phyloP scores from a whole-genome alignment of 2,329 filamentous ascomycete species.

The Pseudogymnoascus pannorum region DNA sequence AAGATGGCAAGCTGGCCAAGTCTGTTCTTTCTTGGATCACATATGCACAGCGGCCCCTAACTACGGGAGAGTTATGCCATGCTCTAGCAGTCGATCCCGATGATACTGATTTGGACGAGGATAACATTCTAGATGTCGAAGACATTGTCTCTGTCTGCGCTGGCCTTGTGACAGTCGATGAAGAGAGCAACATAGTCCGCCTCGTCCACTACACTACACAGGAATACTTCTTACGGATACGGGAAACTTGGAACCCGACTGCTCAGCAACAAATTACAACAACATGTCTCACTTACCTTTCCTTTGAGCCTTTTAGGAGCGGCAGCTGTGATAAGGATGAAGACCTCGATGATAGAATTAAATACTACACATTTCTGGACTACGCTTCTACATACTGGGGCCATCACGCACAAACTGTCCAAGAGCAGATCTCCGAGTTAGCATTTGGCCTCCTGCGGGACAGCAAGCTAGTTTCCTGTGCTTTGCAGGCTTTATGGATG shows the following conservation, averaged over 20 bases:
- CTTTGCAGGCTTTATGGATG: neutral
- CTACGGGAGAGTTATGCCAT: neutral
- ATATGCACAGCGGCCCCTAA: neutral
- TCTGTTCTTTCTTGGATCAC: neutral
- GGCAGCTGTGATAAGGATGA: neutral
- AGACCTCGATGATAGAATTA: neutral
- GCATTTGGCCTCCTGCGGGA: neutral
- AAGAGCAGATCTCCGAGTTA: neutral
- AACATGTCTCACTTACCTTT: neutral
- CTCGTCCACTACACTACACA: conserved; percentile 24
- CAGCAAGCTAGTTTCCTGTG: neutral
- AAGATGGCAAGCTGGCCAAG: neutral
- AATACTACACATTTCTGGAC: neutral
- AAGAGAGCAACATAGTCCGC: conserved; percentile 20
- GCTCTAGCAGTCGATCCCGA: neutral
- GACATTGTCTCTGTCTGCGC: conserved; percentile 20
- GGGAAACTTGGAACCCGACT: neutral
- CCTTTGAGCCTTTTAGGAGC: neutral
- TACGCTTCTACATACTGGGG: neutral
- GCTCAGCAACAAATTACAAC: neutral
- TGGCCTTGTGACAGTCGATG: conserved; percentile 23
- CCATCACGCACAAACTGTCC: neutral
- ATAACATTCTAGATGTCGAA: neutral
- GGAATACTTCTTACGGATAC: conserved; percentile 19
- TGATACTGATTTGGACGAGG: neutral